Percentiles rank a stretch among this genome's conserved stretches.
These are phyloP conservation scores for Penicillium macrosclerotiorum DNA, from an alignment of 495 filamentous ascomycete genomes.

Conservation along the genomic window DNA sequence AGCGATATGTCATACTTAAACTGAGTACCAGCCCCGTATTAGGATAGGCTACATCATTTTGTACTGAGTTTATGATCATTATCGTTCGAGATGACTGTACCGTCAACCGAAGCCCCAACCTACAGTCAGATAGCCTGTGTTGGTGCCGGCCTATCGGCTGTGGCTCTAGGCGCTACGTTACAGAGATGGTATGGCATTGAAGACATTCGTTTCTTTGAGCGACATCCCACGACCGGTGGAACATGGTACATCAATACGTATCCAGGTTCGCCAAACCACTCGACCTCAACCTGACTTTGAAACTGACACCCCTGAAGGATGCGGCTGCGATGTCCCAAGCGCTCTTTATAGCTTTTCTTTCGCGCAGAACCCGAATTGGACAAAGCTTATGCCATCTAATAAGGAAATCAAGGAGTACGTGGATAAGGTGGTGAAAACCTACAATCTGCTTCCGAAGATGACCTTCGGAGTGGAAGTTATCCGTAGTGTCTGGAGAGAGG, in stretches of 20 bases:
- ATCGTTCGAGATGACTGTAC: background rate
- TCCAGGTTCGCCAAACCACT: slow-evolving; percentile 15
- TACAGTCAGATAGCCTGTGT: slow-evolving; percentile 29
- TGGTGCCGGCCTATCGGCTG: slow-evolving; percentile 22
- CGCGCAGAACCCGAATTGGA: slow-evolving; percentile 43
- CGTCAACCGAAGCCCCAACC: slow-evolving; percentile 3
- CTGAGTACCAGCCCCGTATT: background rate
- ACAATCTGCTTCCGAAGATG: slow-evolving; percentile 42
- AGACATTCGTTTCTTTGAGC: slow-evolving; percentile 29
- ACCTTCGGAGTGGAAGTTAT: slow-evolving; percentile 41
- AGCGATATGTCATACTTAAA: background rate
- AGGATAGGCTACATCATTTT: background rate
- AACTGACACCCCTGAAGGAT: slow-evolving; percentile 11
- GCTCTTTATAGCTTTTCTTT: slow-evolving; percentile 53
- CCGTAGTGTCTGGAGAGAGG: slow-evolving; percentile 41
- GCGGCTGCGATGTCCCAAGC: slow-evolving; percentile 25
- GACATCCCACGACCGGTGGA: slow-evolving; percentile 21
- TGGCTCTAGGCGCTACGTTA: slow-evolving; percentile 28
- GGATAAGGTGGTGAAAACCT: slow-evolving; percentile 40
- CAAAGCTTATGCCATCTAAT: slow-evolving; percentile 38
- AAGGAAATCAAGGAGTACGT: slow-evolving; percentile 48
- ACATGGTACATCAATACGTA: slow-evolving; percentile 33
- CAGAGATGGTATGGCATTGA: slow-evolving; percentile 30
- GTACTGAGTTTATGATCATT: background rate
- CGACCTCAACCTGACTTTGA: background rate